phyloP scores from a whole-genome alignment of 2,329 filamentous ascomycete genomes.

The Ambrosiella beaveri region DNA sequence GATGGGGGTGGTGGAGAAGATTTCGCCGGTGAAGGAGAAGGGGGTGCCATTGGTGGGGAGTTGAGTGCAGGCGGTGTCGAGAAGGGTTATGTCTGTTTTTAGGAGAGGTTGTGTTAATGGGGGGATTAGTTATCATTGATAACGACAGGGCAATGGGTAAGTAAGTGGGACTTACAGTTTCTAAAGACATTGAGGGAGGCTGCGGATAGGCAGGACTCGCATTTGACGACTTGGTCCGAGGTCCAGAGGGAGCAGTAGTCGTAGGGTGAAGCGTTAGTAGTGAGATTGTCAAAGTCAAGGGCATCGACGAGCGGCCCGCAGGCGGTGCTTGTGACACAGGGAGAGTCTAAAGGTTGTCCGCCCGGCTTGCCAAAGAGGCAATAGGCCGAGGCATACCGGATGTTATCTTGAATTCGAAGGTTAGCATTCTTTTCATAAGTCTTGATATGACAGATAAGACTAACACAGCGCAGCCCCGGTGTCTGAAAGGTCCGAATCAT shows the following conservation, averaged over 20 bases:
- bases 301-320: constrained; percentile 32
- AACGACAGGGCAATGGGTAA: neutral
- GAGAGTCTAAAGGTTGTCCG: constrained; percentile 23
- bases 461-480: constrained; percentile 37
- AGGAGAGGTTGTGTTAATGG: neutral
- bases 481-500: constrained; percentile 30
- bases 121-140: neutral
- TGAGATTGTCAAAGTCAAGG: constrained; percentile 32
- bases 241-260: constrained; percentile 38
- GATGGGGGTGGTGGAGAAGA: constrained; percentile 32
- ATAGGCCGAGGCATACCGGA: constrained; percentile 36
- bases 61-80: constrained; percentile 40
- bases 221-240: constrained; percentile 24
- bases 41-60: constrained; percentile 28
- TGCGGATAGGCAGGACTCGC: constrained; percentile 29
- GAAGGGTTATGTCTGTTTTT: constrained; percentile 27
- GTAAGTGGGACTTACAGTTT: constrained; percentile 30
- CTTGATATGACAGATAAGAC: constrained; percentile 16
- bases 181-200: constrained; percentile 25
- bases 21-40: constrained; percentile 32
- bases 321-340: constrained; percentile 37
- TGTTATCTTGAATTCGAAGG: constrained; percentile 29
- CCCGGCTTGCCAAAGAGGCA: constrained; percentile 36
- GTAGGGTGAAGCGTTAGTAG: constrained; percentile 27
- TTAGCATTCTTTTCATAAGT: neutral